A percentile compares a stretch with the other conserved stretches of the same genome.
Evolutionary conservation across 177 flowering plant genomes (phyloP).

Genomic region (Viscum album): DNA sequence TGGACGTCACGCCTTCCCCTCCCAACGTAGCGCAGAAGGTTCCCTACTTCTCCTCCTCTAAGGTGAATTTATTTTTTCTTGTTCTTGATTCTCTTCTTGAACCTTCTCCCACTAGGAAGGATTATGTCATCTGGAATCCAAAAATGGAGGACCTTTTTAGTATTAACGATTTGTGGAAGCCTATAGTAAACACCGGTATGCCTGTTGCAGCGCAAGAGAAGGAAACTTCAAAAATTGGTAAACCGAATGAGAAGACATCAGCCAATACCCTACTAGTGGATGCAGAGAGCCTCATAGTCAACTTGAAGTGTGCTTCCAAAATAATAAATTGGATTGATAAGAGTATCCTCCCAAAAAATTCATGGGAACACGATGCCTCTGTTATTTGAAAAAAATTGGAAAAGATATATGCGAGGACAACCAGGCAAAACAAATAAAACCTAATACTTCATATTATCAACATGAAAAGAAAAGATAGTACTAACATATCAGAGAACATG

Average conservation of each 20-base stretch:
- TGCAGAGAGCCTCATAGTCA: not conserved
- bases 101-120: too few relatives aligned
- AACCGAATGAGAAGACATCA: not conserved
- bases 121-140: not conserved
- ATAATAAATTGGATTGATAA: not conserved
- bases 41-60: too few relatives aligned
- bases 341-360: not conserved
- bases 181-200: not conserved
- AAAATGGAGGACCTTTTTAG: not conserved
- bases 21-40: too few relatives aligned
- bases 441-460: not conserved
- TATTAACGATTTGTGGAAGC: not conserved
- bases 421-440: not conserved
- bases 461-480: not conserved
- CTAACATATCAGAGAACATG: not conserved
- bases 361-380: not conserved
- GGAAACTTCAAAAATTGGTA: not conserved
- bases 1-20: too few relatives aligned
- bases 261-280: not conserved
- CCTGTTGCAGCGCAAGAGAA: not conserved
- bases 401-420: not conserved
- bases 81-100: too few relatives aligned
- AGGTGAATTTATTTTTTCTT: too few relatives aligned
- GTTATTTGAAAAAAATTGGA: not conserved
- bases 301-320: not conserved